Base-by-base conservation (phyloP, 1,139 yeast species). In the Taphrina pruni region DNA sequence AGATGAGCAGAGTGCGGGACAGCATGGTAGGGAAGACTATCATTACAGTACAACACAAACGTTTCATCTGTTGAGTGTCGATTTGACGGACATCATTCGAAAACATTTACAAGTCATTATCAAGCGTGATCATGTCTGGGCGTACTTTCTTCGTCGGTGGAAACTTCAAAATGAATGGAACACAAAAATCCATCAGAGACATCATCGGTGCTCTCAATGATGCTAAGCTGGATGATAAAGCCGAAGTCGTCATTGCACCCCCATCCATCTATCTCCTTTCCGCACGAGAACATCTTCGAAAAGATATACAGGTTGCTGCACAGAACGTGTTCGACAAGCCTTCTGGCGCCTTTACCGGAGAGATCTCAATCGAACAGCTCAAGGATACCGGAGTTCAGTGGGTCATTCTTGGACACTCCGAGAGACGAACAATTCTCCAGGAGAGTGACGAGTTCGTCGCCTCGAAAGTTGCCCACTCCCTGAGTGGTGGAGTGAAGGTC, bases 311-410 rank as follows among this genome's bases (percentile, higher is more conserved):
- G 71, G 85, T 94, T 72, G 88, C 95, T 79, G 97, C 96, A 72
- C 99, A 94, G 85, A 93, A 94, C 83, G 87, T 92, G 73, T 93
- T 86, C 82, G 82, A 84, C 81, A 90, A 91, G 86, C 87, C 87
- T 73, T 86, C 93, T 71, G 99, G 99, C 83, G 99, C 99, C 72
- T 94, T 80, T 89, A 94, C 99, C 74, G 99, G 99, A 80, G 99
- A 95, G 84, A 87, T 89, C 78, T 88, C 96, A 69, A 71, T 95
- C 71, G 87, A 85, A 72, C 92, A 92, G 83, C 81, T 94, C 79
- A 88, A 90, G 84, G 99, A 94, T 80, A 85, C 89, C 77, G 97
- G 97, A 75, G 95, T 92, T 76, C 86, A 85, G 74, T 95, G 98
- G 98, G 96, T 94, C 74, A 87, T 94, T 78, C 85, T 95, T 75